These are phyloP conservation scores for Phytopythium sindhum DNA, from an alignment of 352 stramenopile genomes.

Conservation along the genomic window DNA sequence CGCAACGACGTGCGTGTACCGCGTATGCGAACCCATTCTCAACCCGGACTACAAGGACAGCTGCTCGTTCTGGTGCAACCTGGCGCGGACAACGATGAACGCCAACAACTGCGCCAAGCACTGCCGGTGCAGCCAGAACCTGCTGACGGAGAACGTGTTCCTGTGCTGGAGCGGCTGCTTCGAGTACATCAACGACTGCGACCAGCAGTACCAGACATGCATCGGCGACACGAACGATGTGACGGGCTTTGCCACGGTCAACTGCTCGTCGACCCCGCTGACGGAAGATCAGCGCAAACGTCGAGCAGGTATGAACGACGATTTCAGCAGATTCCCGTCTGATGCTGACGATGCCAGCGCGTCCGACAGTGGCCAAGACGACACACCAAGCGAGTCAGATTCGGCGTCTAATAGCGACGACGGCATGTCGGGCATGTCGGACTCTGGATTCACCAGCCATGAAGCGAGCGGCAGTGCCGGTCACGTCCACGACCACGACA, in stretches of 20 bases:
- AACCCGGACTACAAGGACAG: constrained; percentile 17
- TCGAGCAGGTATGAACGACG: background rate
- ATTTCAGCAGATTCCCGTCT: background rate
- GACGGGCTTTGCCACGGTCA: constrained; percentile 3
- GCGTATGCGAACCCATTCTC: constrained; percentile 22
- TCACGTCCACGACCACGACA: background rate
- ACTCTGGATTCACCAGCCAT: background rate
- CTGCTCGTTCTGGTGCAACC: constrained; percentile 38
- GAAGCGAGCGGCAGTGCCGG: background rate
- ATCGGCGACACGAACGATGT: background rate
- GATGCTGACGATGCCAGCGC: background rate
- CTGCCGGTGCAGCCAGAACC: constrained; percentile 27
- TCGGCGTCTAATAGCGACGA: background rate
- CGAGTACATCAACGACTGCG: constrained; percentile 9
- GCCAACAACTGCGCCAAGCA: constrained; percentile 26
- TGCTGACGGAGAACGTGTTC: constrained; percentile 19
- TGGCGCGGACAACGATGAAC: constrained; percentile 17
- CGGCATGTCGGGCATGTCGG: constrained; percentile 1
- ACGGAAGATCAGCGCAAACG: background rate
- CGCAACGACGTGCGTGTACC: constrained; percentile 22
- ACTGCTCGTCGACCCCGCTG: background rate
- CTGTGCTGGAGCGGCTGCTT: constrained; percentile 46
- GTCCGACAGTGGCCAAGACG: background rate
- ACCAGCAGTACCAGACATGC: constrained; percentile 5
- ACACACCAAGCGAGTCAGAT: background rate